Base-by-base conservation (phyloP, 2,329 filamentous ascomycete genomes). In the Aspergillus sp. region DNA sequence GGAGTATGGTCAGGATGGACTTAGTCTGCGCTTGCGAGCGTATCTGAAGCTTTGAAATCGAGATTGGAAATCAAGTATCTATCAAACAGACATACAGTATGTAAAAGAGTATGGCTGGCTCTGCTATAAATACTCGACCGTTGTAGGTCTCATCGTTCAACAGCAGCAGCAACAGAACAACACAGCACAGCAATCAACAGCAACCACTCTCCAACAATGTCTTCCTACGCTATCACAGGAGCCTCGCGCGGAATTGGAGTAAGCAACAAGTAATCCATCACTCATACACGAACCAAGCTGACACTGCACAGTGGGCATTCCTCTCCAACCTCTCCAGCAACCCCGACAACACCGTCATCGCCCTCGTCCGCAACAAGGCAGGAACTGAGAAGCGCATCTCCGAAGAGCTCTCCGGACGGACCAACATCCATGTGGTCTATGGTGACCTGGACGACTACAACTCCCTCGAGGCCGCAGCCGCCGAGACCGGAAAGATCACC, bases 281-380 rank as follows among this genome's bases (percentile, higher is more conserved):
- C 4, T 41, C 5, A 5, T 7, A 17, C n/a, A 19, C 17, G 19
- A 13, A 15, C n/a, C 6, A 28, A 5, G n/a, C 53, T 46, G n/a
- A 38, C 25, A 11, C n/a, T 23, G 6, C 7, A 4, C 52, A 85
- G 84, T 84, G 78, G 55, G 83, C 80, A 62, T 82, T 85, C 68
- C 62, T 86, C 30, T 72, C 71, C n/a, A 74, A 82, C 30, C 64
- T 84, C 3, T 83, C 83, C 1, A 66, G 69, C 22, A 71, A 83
- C 63, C 69, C 78, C 3, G 57, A 67, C n/a, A 83, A 83, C 65
- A 71, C 71, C 0, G 77, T 85, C 51, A 70, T 85, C 54, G 83
- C 82, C 4, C 70, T 84, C 0, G 82, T 81, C 22, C 81, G 83
- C 22, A 69, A 84, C 70, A 83, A 82, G 64, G 63, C 69, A 1